A percentile compares a stretch with the other conserved stretches of the same genome.
These are phyloP conservation scores for Nicotiana otophora DNA, from an alignment of 257 asterid species.

Conservation along the genomic window DNA sequence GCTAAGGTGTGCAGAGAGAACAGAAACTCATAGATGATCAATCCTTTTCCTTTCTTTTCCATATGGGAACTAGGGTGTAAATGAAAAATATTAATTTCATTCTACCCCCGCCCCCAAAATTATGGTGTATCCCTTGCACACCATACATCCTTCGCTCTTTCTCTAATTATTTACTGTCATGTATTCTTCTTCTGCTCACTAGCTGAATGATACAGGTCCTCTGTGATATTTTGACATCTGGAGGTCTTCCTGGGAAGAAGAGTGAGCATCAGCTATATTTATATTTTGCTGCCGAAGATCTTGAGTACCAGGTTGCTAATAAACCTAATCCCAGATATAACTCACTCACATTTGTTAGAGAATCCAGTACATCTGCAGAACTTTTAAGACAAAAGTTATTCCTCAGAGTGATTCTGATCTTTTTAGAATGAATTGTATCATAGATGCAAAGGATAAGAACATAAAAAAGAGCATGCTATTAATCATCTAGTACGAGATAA, in stretches of 20 bases:
- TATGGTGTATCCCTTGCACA: neutral
- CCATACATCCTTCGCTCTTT: neutral
- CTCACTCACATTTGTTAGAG: neutral
- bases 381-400: neutral
- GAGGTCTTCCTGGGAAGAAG: constrained; percentile 45
- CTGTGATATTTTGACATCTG: constrained; percentile 55
- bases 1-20: neutral
- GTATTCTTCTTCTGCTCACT: neutral
- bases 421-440: neutral
- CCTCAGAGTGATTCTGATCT: neutral
- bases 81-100: no score
- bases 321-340: neutral
- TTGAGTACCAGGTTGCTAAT: constrained; percentile 48
- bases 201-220: constrained; percentile 35
- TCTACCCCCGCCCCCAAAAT: neutral
- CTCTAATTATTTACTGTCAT: neutral
- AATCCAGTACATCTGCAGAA: neutral
- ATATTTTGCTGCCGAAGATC: constrained; percentile 58
- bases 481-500: neutral
- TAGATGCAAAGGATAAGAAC: neutral
- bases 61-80: neutral
- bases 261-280: constrained; percentile 45
- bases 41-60: neutral
- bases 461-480: neutral
- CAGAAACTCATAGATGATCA: neutral